Percentiles rank a stretch among this genome's conserved stretches.
phyloP scores from a whole-genome alignment of 2,329 filamentous ascomycete species.

The Cladosporium sp. region DNA sequence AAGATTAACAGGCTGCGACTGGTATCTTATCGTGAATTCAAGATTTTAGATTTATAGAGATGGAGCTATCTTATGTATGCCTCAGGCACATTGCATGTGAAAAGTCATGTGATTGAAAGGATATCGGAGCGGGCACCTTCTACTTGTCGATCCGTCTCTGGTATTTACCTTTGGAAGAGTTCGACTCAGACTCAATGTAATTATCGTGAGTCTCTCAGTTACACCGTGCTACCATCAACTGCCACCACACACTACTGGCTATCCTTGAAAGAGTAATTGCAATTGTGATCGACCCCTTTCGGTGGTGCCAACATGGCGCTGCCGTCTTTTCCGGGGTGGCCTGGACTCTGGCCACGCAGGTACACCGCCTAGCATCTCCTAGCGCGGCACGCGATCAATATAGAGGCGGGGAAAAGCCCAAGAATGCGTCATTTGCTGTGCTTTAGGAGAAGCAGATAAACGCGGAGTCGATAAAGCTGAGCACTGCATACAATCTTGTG shows the following conservation, averaged over 20 bases:
- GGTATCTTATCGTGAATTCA: too few species aligned
- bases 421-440: not conserved
- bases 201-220: too few species aligned
- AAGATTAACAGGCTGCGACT: too few species aligned
- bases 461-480: not conserved
- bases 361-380: not conserved
- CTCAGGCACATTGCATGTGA: not conserved
- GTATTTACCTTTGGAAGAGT: too few species aligned
- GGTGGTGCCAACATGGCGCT: not conserved
- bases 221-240: too few species aligned
- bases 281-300: not conserved
- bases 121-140: too few species aligned
- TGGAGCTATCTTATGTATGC: not conserved
- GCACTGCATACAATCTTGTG: not conserved
- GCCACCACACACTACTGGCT: too few species aligned
- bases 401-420: not conserved
- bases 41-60: not conserved
- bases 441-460: not conserved
- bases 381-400: conserved; percentile 1
- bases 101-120: not conserved
- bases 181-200: too few species aligned
- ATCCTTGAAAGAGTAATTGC: not conserved
- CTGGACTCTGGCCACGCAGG: not conserved
- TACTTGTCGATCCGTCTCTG: too few species aligned
- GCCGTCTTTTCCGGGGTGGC: not conserved